Conservation (phyloP, 1,284 basidiomycete species). For the Puccinia hordei region DNA sequence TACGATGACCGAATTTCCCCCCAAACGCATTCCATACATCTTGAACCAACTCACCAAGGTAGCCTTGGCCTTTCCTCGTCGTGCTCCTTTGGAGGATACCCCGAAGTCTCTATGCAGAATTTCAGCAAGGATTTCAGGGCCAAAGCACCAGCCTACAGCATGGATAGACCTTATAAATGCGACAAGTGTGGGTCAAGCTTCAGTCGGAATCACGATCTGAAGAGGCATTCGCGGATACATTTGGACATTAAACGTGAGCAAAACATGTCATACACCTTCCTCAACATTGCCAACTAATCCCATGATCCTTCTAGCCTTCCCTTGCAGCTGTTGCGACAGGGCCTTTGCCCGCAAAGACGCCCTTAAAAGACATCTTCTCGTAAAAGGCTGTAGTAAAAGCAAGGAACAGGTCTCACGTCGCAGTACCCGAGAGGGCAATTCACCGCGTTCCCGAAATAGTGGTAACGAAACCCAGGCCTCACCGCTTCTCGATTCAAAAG, state of each 20-base stretch:
- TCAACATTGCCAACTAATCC: neutral
- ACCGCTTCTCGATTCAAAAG: neutral
- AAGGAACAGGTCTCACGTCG: neutral
- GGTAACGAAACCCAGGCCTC: neutral
- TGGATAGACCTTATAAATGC: constrained; percentile 54
- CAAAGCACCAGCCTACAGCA: constrained; percentile 6
- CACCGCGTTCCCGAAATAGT: neutral
- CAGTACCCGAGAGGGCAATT: neutral
- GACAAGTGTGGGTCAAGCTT: constrained; percentile 56
- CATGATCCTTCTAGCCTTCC: neutral
- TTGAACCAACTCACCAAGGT: neutral
- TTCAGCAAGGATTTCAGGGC: neutral
- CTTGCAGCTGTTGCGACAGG: constrained; percentile 28
- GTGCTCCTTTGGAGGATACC: neutral
- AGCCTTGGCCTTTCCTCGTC: neutral
- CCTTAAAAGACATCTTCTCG: constrained; percentile 25
- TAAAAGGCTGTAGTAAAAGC: constrained; percentile 13
- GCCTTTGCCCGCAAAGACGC: constrained; percentile 42
- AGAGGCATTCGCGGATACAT: constrained; percentile 57
- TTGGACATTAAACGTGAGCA: constrained; percentile 56
- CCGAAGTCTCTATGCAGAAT: neutral
- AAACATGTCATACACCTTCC: neutral
- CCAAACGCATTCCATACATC: neutral
- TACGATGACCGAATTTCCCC: neutral
- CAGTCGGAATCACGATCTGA: constrained; percentile 57